Conservation (phyloP, 108 stramenopile species). For the Cyclotella atomus region DNA sequence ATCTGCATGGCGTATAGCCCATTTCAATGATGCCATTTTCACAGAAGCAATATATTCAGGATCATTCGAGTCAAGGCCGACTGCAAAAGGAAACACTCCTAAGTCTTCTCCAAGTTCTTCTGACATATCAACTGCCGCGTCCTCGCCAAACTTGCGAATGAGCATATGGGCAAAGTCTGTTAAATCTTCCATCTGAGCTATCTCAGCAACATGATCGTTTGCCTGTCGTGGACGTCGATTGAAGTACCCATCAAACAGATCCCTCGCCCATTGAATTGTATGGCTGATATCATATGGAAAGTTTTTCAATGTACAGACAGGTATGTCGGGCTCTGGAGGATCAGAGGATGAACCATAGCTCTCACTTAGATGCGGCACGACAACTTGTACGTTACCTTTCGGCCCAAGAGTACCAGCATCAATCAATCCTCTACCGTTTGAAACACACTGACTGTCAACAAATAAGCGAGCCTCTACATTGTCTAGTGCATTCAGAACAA, state of each 20-base stretch:
- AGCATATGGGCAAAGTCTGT: conserved; percentile 52
- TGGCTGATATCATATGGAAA: conserved; percentile 91
- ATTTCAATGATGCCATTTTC: conserved; percentile 52
- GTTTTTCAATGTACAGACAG: conserved; percentile 90
- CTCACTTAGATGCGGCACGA: conserved; percentile 84
- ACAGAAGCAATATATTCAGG: conserved; percentile 42
- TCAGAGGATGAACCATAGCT: conserved; percentile 87
- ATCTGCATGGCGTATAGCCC: conserved; percentile 67
- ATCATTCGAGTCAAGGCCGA: conserved; percentile 37
- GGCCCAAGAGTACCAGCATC: conserved; percentile 89
- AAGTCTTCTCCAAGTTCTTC: conserved; percentile 75
- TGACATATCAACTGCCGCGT: conserved; percentile 69
- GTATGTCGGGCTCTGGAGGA: conserved; percentile 87
- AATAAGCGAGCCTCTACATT: conserved; percentile 96
- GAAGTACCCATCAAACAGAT: conserved; percentile 87
- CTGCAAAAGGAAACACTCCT: conserved; percentile 35
- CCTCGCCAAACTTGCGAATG: conserved; percentile 61
- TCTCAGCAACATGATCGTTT: conserved; percentile 63
- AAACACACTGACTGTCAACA: conserved; percentile 83
- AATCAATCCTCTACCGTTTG: conserved; percentile 69
- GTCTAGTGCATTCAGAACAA: conserved; percentile 97
- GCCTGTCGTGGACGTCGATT: conserved; percentile 74
- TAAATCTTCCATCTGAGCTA: conserved; percentile 32
- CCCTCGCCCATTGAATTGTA: conserved; percentile 91
- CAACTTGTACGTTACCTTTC: conserved; percentile 92